Percentiles rank a stretch among this genome's conserved stretches.
These are phyloP conservation scores for Schizochytrium sp. DNA, from an alignment of 108 stramenopile genomes.

Conservation along the genomic window DNA sequence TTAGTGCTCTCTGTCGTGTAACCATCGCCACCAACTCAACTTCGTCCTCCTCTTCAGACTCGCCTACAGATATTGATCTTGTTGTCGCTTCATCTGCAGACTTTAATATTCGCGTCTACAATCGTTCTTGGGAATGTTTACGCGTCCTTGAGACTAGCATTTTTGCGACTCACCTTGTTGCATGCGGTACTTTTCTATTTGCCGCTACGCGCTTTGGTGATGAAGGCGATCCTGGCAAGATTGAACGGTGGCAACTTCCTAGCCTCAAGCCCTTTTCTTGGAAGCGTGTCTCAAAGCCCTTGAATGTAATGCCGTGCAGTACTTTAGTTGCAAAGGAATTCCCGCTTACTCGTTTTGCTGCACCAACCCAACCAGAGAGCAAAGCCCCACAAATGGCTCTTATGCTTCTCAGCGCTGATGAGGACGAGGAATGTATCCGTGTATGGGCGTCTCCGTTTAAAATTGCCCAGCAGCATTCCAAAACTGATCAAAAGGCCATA, in stretches of 20 bases:
- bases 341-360: not conserved
- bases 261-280: not conserved
- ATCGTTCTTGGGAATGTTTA: slow-evolving; percentile 42
- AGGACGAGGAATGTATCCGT: not conserved
- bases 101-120: slow-evolving; percentile 35
- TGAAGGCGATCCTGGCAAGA: slow-evolving; percentile 34
- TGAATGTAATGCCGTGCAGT: slow-evolving; percentile 24
- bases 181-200: not conserved
- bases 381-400: slow-evolving; percentile 7
- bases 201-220: slow-evolving; percentile 25
- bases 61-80: not conserved
- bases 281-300: not conserved
- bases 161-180: slow-evolving; percentile 28
- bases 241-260: not conserved
- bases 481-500: not conserved
- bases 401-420: slow-evolving; percentile 18
- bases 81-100: slow-evolving; percentile 33
- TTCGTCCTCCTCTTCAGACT: not conserved
- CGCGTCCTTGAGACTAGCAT: slow-evolving; percentile 37
- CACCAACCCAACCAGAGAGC: not conserved
- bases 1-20: not conserved
- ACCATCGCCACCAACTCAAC: not conserved
- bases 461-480: not conserved
- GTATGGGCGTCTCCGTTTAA: slow-evolving; percentile 17
- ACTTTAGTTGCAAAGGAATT: not conserved